Evolutionary conservation across 768 basidiomycete species (phyloP).

Genomic region (Podaxis mareebaensis): DNA sequence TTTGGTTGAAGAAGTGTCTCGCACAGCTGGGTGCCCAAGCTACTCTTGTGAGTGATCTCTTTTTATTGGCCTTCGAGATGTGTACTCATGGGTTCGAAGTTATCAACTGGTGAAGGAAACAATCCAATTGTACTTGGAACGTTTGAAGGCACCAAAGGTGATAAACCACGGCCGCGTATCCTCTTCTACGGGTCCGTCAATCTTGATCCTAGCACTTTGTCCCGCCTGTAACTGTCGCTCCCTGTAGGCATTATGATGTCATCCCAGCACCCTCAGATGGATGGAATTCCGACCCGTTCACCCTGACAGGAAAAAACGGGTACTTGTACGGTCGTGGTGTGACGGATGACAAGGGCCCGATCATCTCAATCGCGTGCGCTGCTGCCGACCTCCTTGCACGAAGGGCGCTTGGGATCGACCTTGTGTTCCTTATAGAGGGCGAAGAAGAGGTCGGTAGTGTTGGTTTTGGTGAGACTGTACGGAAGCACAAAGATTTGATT

Average conservation of each 20-base stretch:
- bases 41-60: slow-evolving; percentile 51
- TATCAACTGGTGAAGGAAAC: slow-evolving; percentile 71
- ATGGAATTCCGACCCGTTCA: slow-evolving; percentile 88
- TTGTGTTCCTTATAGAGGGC: slow-evolving; percentile 92
- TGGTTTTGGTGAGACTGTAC: slow-evolving; percentile 81
- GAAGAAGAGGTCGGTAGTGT: slow-evolving; percentile 95
- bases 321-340: slow-evolving; percentile 90
- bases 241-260: slow-evolving; percentile 86
- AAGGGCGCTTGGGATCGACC: slow-evolving; percentile 78
- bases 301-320: slow-evolving; percentile 79
- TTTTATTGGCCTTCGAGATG: no score
- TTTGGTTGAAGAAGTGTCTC: slow-evolving; percentile 89
- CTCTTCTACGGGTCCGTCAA: slow-evolving; percentile 82
- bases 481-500: slow-evolving; percentile 75
- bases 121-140: slow-evolving; percentile 91
- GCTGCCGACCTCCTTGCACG: slow-evolving; percentile 76
- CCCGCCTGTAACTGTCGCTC: not conserved
- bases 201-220: not conserved
- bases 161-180: slow-evolving; percentile 65
- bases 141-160: slow-evolving; percentile 70
- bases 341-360: slow-evolving; percentile 95
- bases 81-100: slow-evolving; percentile 37
- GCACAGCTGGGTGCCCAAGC: slow-evolving; percentile 86
- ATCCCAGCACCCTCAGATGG: slow-evolving; percentile 73
- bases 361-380: slow-evolving; percentile 88